Evolutionary conservation across 2,329 filamentous ascomycete species (phyloP), one percentile per base, ranked within the genome.

Genomic region (Stachybotrys elegans): DNA sequence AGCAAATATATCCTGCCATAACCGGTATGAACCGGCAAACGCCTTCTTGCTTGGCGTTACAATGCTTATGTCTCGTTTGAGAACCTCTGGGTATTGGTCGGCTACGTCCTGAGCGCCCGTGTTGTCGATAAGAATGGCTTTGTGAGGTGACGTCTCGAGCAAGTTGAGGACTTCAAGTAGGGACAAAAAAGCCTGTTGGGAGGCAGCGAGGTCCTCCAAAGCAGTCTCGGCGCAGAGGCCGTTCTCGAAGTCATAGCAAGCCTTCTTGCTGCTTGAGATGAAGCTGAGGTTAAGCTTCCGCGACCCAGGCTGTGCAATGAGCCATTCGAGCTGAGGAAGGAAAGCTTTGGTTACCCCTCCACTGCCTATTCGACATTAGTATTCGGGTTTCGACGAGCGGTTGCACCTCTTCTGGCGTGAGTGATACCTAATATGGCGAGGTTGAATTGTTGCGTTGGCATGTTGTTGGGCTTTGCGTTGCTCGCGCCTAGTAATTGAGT

Each of bases 1-100:
- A 4, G 73, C 69, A 66, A 95, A 94, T 60, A 98, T 96, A 50
- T 86, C 81, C 58, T 88, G 79, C 91, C 92, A 98, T 45, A 95
- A 73, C 55, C 81, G 74, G 57, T 88, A 83, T 37, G 80, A 82
- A 45, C 86, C 83, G 0, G 89, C 94, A 69, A 98, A 98, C 13
- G 87, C 92, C 70, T 98, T 98, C 75, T 98, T 98, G 76, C 97
- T 98, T 34, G 93, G 91, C 1, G 93, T 98, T 22, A 97, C 88
- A 56, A 98, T 82, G 66, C 83, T 92, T 65, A 98, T 84, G 13
- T 91, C 92, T 51, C 82, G 80, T 57, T 79, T 77, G 49, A 98
- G 73, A 66, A 95, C 88, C 38, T 78, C 66, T 1, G 93, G 91
- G 67, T 98, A 98, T 22, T 79, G 70, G 48, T 87, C 79, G 40